Base-by-base conservation (phyloP, 176 grass and related monocot species). In the Oryza punctata region DNA sequence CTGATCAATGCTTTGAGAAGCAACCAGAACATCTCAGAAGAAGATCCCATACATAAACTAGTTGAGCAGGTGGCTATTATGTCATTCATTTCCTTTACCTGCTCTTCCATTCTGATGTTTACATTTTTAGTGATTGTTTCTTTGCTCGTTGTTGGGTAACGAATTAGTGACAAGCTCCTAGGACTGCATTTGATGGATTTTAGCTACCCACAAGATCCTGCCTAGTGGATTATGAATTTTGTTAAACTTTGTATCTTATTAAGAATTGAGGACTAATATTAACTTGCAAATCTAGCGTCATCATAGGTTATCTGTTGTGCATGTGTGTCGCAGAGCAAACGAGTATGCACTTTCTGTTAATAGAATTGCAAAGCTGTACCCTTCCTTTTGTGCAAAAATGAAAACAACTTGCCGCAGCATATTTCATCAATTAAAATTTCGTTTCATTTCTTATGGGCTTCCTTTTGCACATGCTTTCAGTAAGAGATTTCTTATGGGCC, bases 1-100 rank as follows among this genome's bases (percentile, higher is more conserved):
- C 82, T 98, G 25, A 98, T 98, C 52, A 98, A 95, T 85, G 87
- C 89, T 12, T 90, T 98, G 89, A 95, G 91, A 87, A 33, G 87
- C 63, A 79, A 74, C 38, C 78, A 72, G 21, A 63, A 78, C 71
- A 83, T 70, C 61, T 82, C 81, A 49, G 82, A 91, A 65, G 93
- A 93, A 75, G 96, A 98, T 72, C 83, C 88, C 45, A 91, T 93
- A 79, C 92, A 95, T 72, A 88, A 90, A 85, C 87, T 98, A 7
- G 61, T 98, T 74, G 96, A 98, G 75, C 93, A 95, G 72, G 96
- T 98, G 63, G 23, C 47, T 80, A 81, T 73, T 86, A 32, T 29
- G 33, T 70, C 40, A 76, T 60, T 13, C 19, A 60, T 63, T 27
- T 67, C 63, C 24, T 85, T 83, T 54, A 11, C 7, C 25, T 85